Base-by-base conservation (phyloP, 768 basidiomycete species). In the Agrocybe praecox region DNA sequence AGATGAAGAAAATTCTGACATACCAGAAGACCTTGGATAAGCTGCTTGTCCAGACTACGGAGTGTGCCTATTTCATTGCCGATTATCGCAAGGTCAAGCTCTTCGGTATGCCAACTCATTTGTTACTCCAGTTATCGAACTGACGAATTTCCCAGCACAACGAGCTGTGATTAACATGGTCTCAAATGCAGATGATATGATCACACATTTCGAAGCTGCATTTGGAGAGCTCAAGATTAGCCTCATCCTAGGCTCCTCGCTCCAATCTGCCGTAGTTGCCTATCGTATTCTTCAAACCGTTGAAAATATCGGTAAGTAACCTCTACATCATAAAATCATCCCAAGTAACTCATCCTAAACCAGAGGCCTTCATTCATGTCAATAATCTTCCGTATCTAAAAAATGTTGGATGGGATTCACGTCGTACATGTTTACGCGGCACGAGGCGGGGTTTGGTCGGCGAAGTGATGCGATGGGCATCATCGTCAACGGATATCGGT, bases 211-310 rank as follows among this genome's bases (percentile, higher is more conserved):
- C 32, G 48, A 57, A 15, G 32, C n/a, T 21, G 49, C 56, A 2
- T 57, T 57, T 21, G 56, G 56, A 18, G 49, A 57, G 18, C 42
- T 57, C 12, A 57, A 57, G n/a, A 52, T 57, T 2, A 45, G 51
- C 21, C 56, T 57, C 6, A 52, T 57, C 48, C 32, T 57, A 11
- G 56, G 56, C 2, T 45, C 56, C 7, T 50, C 56, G 2, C 56
- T 57, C 18, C 56, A 57, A 46, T 46, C 49, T 5, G 49, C 56
- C 5, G 50, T 57, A 24, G 45, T 57, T 10, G 46, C 56, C 15
- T 57, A 46, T 47, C 56, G 50, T 6, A 57, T 57, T 36, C 56
- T 57, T 33, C 44, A 57, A 24, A 57, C 44, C 14, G 45, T 57
- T 2, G 22, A 46, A 43, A 57, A 52, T 11, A 50, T 57, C 5